Conservation (phyloP, 257 asterid genomes). For the Jacaranda copaia region DNA sequence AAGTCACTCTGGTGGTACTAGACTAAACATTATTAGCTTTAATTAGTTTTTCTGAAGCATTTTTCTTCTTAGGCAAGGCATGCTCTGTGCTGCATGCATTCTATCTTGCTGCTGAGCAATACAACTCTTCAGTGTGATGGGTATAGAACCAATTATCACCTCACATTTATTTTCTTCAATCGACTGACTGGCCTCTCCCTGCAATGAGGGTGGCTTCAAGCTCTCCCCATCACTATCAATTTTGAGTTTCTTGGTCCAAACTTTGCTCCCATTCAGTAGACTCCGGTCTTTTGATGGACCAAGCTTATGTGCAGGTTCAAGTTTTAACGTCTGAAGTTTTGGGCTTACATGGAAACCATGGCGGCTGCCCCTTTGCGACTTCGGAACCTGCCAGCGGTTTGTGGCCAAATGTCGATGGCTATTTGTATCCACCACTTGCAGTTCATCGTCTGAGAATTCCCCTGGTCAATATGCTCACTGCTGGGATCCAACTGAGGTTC, state of each 20-base stretch:
- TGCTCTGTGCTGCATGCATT: conserved; percentile 43
- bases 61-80: conserved; percentile 44
- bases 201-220: conserved; percentile 42
- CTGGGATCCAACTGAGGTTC: conserved; percentile 50
- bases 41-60: conserved; percentile 42
- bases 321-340: conserved; percentile 55
- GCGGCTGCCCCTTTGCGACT: conserved; percentile 57
- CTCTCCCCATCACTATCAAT: conserved; percentile 49
- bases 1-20: conserved; percentile 44
- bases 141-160: conserved; percentile 84
- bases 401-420: conserved; percentile 42
- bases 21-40: conserved; percentile 47
- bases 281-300: conserved; percentile 55
- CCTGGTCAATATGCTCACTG: conserved; percentile 45
- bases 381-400: conserved; percentile 64
- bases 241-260: conserved; percentile 77
- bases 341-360: conserved; percentile 54
- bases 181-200: conserved; percentile 45
- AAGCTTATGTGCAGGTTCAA: conserved; percentile 61
- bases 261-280: conserved; percentile 53
- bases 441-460: conserved; percentile 51
- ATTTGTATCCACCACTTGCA: conserved; percentile 42
- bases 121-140: conserved; percentile 55
- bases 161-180: conserved; percentile 54
- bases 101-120: conserved; percentile 40